Evolutionary conservation across 306 rosid genomes (phyloP), one percentile per base, ranked within the genome.

Genomic region (Mucuna pruriens): DNA sequence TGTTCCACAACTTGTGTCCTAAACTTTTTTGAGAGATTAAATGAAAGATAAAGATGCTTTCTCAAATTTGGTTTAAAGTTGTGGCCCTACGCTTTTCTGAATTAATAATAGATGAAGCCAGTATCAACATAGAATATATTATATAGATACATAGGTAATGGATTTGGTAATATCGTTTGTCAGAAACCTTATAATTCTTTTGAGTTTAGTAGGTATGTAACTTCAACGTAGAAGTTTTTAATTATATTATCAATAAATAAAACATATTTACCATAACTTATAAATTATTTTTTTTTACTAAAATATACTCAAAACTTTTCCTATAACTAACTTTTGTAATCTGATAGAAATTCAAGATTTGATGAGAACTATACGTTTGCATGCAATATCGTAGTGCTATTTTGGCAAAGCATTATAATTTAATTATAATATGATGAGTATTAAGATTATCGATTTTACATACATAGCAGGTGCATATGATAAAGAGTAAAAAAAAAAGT

Each of bases 61-160:
- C 40, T 51, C 44, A 75, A 66, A 58, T 54, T 44, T 74, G 71
- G 86, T 63, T 68, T 42, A 33, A 76, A 84, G 80, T 75, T 62
- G 73, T 46, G 73, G 9, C 42, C 42, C 29, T 15, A 38, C 6
- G 5, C 64, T 46, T 33, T 19, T 62, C 45, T 77, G 34, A 60
- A 25, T 22, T 55, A 12, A 71, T 10, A 57, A 57, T 57, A 31
- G 29, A 69, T 12, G 23, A 63, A 33, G 45, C 2, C 7, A 11
- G 45, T 34, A 36, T 9, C 26, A 36, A n/a, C 26, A 48, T 20
- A 69, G 33, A 73, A 52, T 19, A 31, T 40, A 22, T 31, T 42
- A 4, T 67, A 67, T 69, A 69, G 2, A 20, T 26, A 69, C 2
- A 20, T 16, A 69, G 17, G 19, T 19, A 40, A 12, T 42, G 73